Evolutionary conservation across 805 yeast genomes (phyloP).

Genomic region (Candida chauliodis): DNA sequence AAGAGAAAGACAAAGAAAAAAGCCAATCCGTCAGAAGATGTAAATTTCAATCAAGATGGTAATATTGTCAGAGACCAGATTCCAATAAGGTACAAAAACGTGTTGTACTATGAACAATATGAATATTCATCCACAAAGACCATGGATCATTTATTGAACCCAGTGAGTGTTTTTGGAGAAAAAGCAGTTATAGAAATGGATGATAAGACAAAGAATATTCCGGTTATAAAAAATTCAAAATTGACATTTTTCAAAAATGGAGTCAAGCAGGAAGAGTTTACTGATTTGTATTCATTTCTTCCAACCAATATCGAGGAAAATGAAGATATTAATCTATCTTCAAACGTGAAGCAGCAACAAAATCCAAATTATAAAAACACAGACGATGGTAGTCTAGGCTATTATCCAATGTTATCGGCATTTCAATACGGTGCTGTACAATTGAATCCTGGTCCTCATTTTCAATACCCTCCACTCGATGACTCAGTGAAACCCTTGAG

Average conservation of each 20-base stretch:
- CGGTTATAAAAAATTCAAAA: slow-evolving; percentile 53
- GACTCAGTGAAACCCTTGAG: slow-evolving; percentile 49
- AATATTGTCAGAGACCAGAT: slow-evolving; percentile 77
- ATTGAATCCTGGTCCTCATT: slow-evolving; percentile 65
- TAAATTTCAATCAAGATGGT: slow-evolving; percentile 17
- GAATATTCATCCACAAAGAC: slow-evolving; percentile 69
- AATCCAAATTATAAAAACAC: slow-evolving; percentile 37
- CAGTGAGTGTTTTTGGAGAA: slow-evolving; percentile 69
- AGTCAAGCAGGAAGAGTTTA: slow-evolving; percentile 55
- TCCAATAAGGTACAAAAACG: slow-evolving; percentile 78
- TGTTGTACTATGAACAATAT: slow-evolving; percentile 77
- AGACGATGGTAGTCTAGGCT: slow-evolving; percentile 87
- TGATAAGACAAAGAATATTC: slow-evolving; percentile 30
- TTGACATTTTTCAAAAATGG: slow-evolving; percentile 81
- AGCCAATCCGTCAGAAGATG: slow-evolving; percentile 14
- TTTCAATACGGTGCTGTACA: slow-evolving; percentile 75
- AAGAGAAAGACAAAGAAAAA: slow-evolving; percentile 17
- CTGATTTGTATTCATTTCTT: slow-evolving; percentile 65
- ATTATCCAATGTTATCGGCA: slow-evolving; percentile 85
- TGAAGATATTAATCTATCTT: slow-evolving; percentile 24
- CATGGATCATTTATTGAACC: slow-evolving; percentile 72
- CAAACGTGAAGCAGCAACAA: slow-evolving; percentile 30
- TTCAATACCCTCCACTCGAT: no score
- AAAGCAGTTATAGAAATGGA: slow-evolving; percentile 54
- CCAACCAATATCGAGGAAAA: slow-evolving; percentile 67